A percentile compares a stretch with the other conserved stretches of the same genome.
Conservation (phyloP, 2,329 filamentous ascomycete genomes). For the Cephalotrichum gorgonifer region DNA sequence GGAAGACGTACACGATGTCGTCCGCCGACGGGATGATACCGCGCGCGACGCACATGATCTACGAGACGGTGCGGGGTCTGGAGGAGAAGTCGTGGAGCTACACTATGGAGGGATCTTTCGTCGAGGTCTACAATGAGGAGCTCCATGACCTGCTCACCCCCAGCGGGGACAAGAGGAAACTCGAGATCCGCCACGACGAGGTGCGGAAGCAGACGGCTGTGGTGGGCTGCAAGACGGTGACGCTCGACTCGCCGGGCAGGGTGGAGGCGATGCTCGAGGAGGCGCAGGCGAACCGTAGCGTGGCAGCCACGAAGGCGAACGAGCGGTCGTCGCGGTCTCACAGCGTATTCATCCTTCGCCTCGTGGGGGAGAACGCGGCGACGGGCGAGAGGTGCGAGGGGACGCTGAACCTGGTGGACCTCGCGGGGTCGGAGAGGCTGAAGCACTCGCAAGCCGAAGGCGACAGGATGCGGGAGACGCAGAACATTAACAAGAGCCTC, state of each 20-base stretch:
- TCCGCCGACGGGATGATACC: conserved; percentile 90
- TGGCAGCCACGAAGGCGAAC: conserved; percentile 96
- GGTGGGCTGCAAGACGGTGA: conserved; percentile 66
- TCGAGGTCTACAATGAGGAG: conserved; percentile 98
- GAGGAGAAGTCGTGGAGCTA: conserved; percentile 92
- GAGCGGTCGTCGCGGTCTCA: conserved; percentile 90
- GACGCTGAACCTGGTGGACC: conserved; percentile 88
- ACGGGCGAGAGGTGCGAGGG: conserved; percentile 83
- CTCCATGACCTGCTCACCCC: conserved; percentile 73
- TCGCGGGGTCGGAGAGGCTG: conserved; percentile 85
- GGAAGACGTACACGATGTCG: conserved; percentile 96
- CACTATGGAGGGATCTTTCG: conserved; percentile 86
- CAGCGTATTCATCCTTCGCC: conserved; percentile 89
- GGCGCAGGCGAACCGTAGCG: conserved; percentile 77
- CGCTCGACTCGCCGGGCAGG: conserved; percentile 66
- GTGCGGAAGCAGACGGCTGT: conserved; percentile 72
- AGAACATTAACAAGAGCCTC: conserved; percentile 93
- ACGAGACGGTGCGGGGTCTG: conserved; percentile 72
- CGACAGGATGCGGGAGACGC: conserved; percentile 82
- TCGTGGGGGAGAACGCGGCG: conserved; percentile 56
- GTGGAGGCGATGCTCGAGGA: conserved; percentile 72
- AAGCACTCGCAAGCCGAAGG: conserved; percentile 82
- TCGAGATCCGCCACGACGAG: conserved; percentile 83
- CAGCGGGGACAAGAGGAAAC: conserved; percentile 58
- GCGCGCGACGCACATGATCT: conserved; percentile 85